Base-by-base conservation (phyloP, 169 alveolate genomes). In the Plasmodium relictum region DNA sequence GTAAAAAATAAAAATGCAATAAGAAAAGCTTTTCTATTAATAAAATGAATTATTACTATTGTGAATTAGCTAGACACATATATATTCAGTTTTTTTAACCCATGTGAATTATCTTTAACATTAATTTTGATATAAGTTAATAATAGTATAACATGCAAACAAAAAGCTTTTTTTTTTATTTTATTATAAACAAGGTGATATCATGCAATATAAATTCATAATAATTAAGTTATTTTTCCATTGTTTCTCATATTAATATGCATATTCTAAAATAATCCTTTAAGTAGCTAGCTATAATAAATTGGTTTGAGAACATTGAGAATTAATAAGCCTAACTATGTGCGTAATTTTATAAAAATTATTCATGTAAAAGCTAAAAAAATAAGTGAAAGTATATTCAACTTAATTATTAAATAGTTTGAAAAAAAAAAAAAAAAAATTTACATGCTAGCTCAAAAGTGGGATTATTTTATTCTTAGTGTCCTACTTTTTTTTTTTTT, bases 221-320 rank as follows among this genome's bases (percentile, higher is more conserved):
- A 31, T 31, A 31, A 31, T 31, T 31, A 2, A 2, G 3, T 31
- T 31, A 31, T 31, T 31, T 31, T 31, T 31, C 39, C 39, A 31
- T 31, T 31, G 39, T 31, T 31, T 1, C 39, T 31, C 3, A 2
- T 31, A 31, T 2, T 31, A 31, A 31, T 1, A 31, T 2, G 39
- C 39, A 31, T 31, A 73, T 41, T 52, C 16, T 31, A 71, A 45
- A 45, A 8, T 48, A 31, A 14, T 26, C 24, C 83, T 44, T 45
- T 50, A 22, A 58, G 63, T 31, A 78, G 89, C 89, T 78, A 78
- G 89, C 89, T 50, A 78, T n/a, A 50, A 24, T 14, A 73, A 73
- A 58, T 39, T 31, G 50, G 26, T 26, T 26, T n/a, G 18, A 14
- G 2, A 56, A 22, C 20, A 22, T 22, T 14, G 31, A 48, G 12